These are phyloP conservation scores for Anthracocystis panici-leucophaei DNA, from an alignment of 1,284 basidiomycete species.

Conservation along the genomic window DNA sequence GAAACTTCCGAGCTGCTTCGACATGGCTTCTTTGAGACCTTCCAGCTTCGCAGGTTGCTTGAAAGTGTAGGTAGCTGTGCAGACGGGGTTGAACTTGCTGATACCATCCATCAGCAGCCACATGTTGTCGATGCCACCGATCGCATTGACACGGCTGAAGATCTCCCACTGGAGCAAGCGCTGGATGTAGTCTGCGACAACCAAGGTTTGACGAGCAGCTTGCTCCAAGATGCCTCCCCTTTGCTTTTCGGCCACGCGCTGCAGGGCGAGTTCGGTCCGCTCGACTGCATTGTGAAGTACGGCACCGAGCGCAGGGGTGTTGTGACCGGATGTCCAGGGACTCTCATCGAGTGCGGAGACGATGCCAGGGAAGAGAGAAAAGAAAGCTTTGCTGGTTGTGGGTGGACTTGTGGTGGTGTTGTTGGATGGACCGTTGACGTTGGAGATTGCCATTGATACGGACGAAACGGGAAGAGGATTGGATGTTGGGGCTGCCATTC, in stretches of 20 bases:
- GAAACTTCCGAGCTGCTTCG: constrained; percentile 49
- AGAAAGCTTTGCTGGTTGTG: constrained; percentile 23
- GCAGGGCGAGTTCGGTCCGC: constrained; percentile 34
- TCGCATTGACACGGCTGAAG: constrained; percentile 45
- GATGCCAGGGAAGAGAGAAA: constrained; percentile 40
- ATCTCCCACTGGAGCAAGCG: constrained; percentile 41
- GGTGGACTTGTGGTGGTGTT: constrained; percentile 2
- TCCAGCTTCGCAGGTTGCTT: constrained; percentile 37
- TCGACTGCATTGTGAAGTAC: constrained; percentile 45
- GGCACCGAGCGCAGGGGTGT: constrained; percentile 31
- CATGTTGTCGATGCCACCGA: constrained; percentile 60
- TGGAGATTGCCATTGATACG: constrained; percentile 36
- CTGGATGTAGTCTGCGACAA: constrained; percentile 23
- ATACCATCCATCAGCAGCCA: constrained; percentile 55
- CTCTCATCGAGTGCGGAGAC: constrained; percentile 37
- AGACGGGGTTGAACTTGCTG: constrained; percentile 63
- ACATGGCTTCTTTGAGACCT: constrained; percentile 38
- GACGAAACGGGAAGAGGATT: constrained; percentile 38
- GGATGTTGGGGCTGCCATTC: constrained; percentile 19
- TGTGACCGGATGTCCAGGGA: constrained; percentile 49
- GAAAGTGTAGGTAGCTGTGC: constrained; percentile 61
- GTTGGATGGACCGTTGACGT: constrained; percentile 2
- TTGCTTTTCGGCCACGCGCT: constrained; percentile 26
- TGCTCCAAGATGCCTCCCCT: constrained; percentile 17
- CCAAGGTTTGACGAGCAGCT: constrained; percentile 14